A percentile compares a stretch with the other conserved stretches of the same genome.
These are phyloP conservation scores for Lactifluus echinatus DNA, from an alignment of 768 basidiomycete genomes.

Conservation along the genomic window DNA sequence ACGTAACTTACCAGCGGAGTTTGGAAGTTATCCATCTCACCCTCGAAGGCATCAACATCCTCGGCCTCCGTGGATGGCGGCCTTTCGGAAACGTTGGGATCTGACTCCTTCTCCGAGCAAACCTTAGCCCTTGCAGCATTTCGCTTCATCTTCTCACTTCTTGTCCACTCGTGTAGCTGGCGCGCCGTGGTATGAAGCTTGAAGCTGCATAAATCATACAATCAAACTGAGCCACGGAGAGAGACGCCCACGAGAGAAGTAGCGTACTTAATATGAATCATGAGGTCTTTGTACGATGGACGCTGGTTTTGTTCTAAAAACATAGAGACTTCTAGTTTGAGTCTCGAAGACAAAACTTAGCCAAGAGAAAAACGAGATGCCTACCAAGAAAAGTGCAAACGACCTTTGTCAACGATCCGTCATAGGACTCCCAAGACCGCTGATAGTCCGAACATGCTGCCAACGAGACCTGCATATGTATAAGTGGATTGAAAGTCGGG, in stretches of 20 bases:
- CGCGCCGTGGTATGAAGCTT: constrained; percentile 2
- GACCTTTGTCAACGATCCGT: constrained; percentile 18
- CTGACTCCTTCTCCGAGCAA: not conserved
- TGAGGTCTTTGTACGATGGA: constrained; percentile 19
- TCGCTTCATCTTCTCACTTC: constrained; percentile 6
- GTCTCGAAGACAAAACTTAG: not conserved
- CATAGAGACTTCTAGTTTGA: not conserved
- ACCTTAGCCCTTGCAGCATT: not conserved
- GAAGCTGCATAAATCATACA: not conserved
- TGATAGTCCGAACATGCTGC: constrained; percentile 22
- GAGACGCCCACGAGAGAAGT: not conserved
- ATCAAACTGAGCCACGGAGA: not conserved
- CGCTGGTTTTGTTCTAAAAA: constrained; percentile 1
- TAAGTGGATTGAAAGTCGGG: not conserved
- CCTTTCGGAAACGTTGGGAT: not conserved
- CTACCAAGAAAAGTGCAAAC: constrained; percentile 10
- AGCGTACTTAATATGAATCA: constrained; percentile 18
- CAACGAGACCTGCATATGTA: constrained; percentile 7
- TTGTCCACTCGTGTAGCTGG: constrained; percentile 15
- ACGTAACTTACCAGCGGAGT: constrained; percentile 15
- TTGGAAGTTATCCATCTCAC: constrained; percentile 19
- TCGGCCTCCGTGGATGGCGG: not conserved
- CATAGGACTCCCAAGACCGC: constrained; percentile 20
- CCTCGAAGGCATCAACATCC: not conserved
- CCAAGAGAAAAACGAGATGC: not conserved